phyloP scores from a whole-genome alignment of 306 rosid species.

The Cicer chorassanicum region DNA sequence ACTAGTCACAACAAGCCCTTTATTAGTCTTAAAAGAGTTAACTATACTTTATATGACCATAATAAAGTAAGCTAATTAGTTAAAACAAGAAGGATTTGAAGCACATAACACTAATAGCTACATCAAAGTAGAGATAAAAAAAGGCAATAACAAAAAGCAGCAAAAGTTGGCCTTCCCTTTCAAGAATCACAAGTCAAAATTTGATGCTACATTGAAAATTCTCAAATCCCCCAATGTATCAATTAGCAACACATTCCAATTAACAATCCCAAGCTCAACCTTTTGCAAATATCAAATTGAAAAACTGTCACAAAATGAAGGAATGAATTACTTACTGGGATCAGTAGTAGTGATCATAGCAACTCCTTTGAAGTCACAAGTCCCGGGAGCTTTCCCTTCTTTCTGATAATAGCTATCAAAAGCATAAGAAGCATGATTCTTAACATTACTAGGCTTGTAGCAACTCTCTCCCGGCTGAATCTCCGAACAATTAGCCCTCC shows the following conservation, averaged over 20 bases:
- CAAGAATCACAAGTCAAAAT: slow-evolving; percentile 13
- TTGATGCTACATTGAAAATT: neutral
- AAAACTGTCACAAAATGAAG: neutral
- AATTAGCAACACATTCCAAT: slow-evolving; percentile 24
- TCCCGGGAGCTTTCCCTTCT: slow-evolving; percentile 67
- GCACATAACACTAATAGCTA: neutral
- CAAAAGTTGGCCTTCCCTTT: neutral
- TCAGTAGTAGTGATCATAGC: slow-evolving; percentile 95
- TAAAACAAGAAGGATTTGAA: slow-evolving; percentile 21
- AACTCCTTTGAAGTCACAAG: slow-evolving; percentile 94
- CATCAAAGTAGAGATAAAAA: neutral
- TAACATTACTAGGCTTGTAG: slow-evolving; percentile 81
- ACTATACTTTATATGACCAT: neutral
- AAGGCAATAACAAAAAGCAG: neutral
- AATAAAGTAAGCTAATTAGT: slow-evolving; percentile 33
- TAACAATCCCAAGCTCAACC: neutral
- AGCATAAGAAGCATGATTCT: slow-evolving; percentile 87
- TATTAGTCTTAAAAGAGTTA: slow-evolving; percentile 16
- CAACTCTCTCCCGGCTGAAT: slow-evolving; percentile 90
- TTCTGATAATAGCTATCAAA: slow-evolving; percentile 96
- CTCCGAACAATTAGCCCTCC: slow-evolving; percentile 82
- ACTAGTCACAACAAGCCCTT: neutral
- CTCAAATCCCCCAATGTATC: slow-evolving; percentile 14
- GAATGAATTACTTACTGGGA: slow-evolving; percentile 67
- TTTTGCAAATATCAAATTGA: neutral